Conservation (phyloP, 1,139 yeast species). For the Meyerozyma guilliermondii region DNA sequence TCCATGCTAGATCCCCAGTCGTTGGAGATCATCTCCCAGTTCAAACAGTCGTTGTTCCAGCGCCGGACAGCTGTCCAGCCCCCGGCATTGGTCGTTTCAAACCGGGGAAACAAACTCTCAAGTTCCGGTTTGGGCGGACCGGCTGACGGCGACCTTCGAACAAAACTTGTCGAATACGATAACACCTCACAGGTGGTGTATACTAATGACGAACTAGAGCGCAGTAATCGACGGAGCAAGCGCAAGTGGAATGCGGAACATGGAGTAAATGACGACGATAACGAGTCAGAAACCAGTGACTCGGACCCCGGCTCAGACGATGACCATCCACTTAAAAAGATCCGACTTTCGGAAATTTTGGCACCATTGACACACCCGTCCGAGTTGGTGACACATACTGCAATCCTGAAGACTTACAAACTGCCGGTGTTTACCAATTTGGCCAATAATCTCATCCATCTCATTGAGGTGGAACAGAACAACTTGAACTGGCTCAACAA, state of each 20-base stretch:
- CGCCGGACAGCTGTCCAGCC: conserved; percentile 6
- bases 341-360: conserved; percentile 51
- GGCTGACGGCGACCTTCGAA: conserved; percentile 14
- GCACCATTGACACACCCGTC: conserved; percentile 79
- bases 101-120: conserved; percentile 34
- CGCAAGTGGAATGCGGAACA: conserved; percentile 30
- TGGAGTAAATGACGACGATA: background rate
- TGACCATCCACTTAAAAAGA: conserved; percentile 29
- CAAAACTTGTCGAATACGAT: conserved; percentile 38
- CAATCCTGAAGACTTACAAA: conserved; percentile 61
- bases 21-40: conserved; percentile 33
- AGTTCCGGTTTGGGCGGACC: background rate
- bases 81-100: conserved; percentile 16
- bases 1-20: conserved; percentile 37
- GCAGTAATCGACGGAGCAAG: conserved; percentile 22
- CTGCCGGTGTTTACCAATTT: conserved; percentile 47
- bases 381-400: conserved; percentile 69
- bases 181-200: conserved; percentile 38
- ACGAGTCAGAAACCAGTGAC: conserved; percentile 19
- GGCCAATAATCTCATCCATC: conserved; percentile 67
- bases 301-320: conserved; percentile 18
- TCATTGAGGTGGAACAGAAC: conserved; percentile 75
- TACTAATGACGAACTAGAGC: conserved; percentile 32
- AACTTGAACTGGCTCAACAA: conserved; percentile 66
- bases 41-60: conserved; percentile 35